Conservation (phyloP, 805 yeast genomes). For the Yamadazyma paraphyllophila region DNA sequence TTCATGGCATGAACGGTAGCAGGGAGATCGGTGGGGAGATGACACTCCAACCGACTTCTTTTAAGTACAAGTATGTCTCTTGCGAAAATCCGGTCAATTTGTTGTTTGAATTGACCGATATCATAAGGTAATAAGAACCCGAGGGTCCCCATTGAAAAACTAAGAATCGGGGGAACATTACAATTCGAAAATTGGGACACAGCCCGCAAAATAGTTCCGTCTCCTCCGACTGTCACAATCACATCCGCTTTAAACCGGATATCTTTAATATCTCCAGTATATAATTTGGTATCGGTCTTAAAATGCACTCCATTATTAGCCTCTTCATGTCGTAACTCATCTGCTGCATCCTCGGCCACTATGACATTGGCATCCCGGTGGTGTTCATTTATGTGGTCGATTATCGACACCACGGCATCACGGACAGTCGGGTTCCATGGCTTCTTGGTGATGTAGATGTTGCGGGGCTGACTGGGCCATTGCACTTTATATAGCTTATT, state of each 20-base stretch:
- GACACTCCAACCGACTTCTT: constrained; percentile 78
- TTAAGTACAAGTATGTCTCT: constrained; percentile 64
- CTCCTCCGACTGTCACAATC: constrained; percentile 91
- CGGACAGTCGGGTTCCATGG: constrained; percentile 71
- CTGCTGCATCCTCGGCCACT: constrained; percentile 71
- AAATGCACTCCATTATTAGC: constrained; percentile 22
- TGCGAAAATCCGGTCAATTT: constrained; percentile 64
- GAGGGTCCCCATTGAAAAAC: constrained; percentile 86
- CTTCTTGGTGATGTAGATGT: constrained; percentile 78
- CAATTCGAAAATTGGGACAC: constrained; percentile 72
- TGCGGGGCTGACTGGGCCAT: constrained; percentile 42
- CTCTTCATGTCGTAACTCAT: constrained; percentile 50
- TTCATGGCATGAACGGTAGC: constrained; percentile 74
- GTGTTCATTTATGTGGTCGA: constrained; percentile 54
- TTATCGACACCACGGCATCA: constrained; percentile 63
- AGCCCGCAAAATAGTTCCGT: constrained; percentile 86
- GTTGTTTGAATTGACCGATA: constrained; percentile 55
- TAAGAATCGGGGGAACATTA: constrained; percentile 82
- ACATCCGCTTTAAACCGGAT: constrained; percentile 71
- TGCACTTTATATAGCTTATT: constrained; percentile 7
- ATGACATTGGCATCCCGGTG: constrained; percentile 77
- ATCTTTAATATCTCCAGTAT: constrained; percentile 57
- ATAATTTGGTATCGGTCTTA: constrained; percentile 23
- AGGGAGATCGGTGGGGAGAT: constrained; percentile 30
- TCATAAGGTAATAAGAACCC: constrained; percentile 91